A percentile compares a stretch with the other conserved stretches of the same genome.
Conservation (phyloP, 306 rosid species). For the Citrullus colocynthis region DNA sequence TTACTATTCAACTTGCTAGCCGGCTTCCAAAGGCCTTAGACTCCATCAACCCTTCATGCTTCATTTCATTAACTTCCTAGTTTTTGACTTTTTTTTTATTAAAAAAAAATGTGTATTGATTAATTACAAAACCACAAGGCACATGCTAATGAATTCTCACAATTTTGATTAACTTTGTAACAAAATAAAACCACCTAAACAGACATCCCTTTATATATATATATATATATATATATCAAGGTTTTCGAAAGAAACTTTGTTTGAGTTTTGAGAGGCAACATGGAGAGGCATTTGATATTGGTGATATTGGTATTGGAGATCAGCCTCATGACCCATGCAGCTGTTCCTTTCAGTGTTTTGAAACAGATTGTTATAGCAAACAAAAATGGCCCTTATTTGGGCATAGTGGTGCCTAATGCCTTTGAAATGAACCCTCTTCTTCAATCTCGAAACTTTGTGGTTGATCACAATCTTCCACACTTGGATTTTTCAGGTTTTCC, state of each 20-base stretch:
- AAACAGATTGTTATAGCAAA: slow-evolving; percentile 29
- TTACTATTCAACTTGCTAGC: not conserved
- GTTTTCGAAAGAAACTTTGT: not conserved
- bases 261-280: not conserved
- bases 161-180: not conserved
- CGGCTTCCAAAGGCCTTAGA: not conserved
- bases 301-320: not conserved
- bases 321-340: slow-evolving; percentile 18
- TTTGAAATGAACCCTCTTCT: slow-evolving; percentile 72
- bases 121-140: not conserved
- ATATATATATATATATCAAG: not conserved
- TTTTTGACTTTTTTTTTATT: not conserved
- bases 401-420: slow-evolving; percentile 63
- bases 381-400: slow-evolving; percentile 48
- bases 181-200: not conserved
- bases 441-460: slow-evolving; percentile 30
- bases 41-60: not conserved
- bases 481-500: slow-evolving; percentile 47
- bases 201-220: not conserved
- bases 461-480: slow-evolving; percentile 27
- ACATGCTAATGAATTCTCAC: not conserved
- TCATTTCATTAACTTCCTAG: not conserved
- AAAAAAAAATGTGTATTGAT: not conserved
- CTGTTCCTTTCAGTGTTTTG: slow-evolving; percentile 14
- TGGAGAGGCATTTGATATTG: not conserved